Evolutionary conservation across 106 monocot genomes (phyloP), one percentile per base, ranked within the genome.

Genomic region (Dendrobium chrysotoxum): DNA sequence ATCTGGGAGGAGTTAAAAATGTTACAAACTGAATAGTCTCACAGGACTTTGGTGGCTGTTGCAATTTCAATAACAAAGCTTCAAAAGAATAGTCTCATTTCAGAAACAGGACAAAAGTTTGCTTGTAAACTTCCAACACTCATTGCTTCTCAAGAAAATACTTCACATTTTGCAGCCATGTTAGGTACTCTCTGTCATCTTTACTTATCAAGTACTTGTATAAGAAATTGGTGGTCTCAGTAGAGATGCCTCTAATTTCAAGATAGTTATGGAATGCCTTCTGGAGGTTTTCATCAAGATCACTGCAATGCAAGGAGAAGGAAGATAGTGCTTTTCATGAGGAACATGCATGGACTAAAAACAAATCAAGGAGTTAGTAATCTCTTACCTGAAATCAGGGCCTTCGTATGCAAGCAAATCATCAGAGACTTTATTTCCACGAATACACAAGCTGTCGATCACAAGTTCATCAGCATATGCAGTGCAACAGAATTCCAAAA

Each of bases 121-220:
- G 40, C 20, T 70, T 70, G 13, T 30, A 30, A 70, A 70, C 28
- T 9, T 23, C 66, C n/a, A 35, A 38, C 40, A 6, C 17, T 40
- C 38, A 73, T 18, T 46, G 85, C 64, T 88, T 85, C 80, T 83
- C 42, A 23, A 87, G 64, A 65, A 90, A 90, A 23, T 70, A 39
- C 84, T 87, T 89, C 68, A 93, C 28, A 41, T 86, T 86, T 81
- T 80, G 87, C 80, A 93, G 57, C 93, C 93, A 93, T 28, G 78
- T 5, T 80, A 90, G 66, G 78, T 91, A 93, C 68, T 93, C 93
- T 20, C 87, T 86, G 66, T 83, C 85, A 31, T 93, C 93, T 82
- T 93, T 93, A 83, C 87, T 90, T 47, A 93, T 83, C 93, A 93
- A 89, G 81, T 89, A 93, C 72, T 88, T 87, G 67, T 90, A 88